Percentiles rank a stretch among this genome's conserved stretches.
These are phyloP conservation scores for Leonotis leonurus DNA, from an alignment of 257 asterid species.

Conservation along the genomic window DNA sequence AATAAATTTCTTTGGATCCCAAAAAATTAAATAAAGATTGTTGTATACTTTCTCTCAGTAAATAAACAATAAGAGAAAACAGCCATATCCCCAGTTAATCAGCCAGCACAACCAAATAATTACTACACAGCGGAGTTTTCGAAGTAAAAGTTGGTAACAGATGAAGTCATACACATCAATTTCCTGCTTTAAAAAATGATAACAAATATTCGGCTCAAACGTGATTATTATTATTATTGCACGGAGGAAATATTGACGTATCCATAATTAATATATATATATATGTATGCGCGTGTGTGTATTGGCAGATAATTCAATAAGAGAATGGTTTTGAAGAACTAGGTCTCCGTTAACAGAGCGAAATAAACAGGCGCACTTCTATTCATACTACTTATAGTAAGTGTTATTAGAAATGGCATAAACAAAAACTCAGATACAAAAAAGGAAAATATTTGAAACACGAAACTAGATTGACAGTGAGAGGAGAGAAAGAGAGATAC, in stretches of 20 bases:
- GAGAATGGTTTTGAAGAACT: constrained; percentile 2
- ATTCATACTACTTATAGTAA: neutral
- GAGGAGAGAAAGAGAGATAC: constrained; percentile 14
- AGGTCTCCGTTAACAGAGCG: neutral
- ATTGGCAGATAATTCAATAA: neutral
- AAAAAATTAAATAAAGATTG: neutral
- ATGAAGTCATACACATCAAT: neutral
- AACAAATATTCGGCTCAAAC: neutral
- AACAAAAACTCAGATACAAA: neutral
- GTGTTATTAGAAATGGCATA: neutral
- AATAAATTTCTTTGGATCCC: neutral
- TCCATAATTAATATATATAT: neutral
- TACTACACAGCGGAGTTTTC: neutral
- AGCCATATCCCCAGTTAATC: neutral
- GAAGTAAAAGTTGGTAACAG: neutral
- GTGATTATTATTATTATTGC: neutral
- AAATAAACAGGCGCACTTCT: neutral
- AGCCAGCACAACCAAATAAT: neutral
- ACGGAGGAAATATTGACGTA: neutral
- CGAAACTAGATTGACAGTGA: too few species aligned
- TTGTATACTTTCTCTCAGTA: neutral
- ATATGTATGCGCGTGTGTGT: too few species aligned
- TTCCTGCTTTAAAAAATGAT: neutral
- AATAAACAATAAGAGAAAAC: neutral
- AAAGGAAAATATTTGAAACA: neutral